A percentile compares a stretch with the other conserved stretches of the same genome.
phyloP scores from a whole-genome alignment of 2,329 filamentous ascomycete genomes.

The Graphilbum ipis-grandicollis region DNA sequence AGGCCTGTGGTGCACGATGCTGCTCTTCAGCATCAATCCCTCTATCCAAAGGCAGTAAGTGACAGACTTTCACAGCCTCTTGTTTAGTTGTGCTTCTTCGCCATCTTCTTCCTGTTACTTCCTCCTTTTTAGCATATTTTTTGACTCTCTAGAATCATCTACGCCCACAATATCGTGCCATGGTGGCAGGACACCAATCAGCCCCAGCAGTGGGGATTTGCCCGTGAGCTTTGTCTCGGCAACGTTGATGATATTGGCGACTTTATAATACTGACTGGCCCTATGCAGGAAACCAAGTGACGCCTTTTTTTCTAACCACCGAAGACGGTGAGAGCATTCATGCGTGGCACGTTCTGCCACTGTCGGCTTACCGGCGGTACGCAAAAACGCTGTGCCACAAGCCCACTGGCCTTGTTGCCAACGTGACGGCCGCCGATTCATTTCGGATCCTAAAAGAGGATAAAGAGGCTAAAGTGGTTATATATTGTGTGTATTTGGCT shows the following conservation, averaged over 20 bases:
- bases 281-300: conserved; percentile 66
- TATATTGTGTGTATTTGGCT: conserved; percentile 35
- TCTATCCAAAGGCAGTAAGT: conserved; percentile 66
- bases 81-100: neutral
- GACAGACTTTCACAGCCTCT: neutral
- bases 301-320: conserved; percentile 63
- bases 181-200: conserved; percentile 57
- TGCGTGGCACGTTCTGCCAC: conserved; percentile 78
- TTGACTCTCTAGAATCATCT: conserved; percentile 48
- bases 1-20: conserved; percentile 46
- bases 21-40: conserved; percentile 50
- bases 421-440: conserved; percentile 38
- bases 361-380: conserved; percentile 58
- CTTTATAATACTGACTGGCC: neutral
- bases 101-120: neutral
- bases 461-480: conserved; percentile 42
- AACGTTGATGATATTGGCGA: too few relatives aligned
- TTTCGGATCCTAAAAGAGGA: conserved; percentile 47
- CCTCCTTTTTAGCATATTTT: neutral
- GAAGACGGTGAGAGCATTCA: conserved; percentile 64
- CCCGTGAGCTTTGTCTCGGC: conserved; percentile 37
- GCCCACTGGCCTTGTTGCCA: conserved; percentile 26
- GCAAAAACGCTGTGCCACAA: conserved; percentile 42
- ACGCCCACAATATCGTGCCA: conserved; percentile 61
- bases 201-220: conserved; percentile 74